These are phyloP conservation scores for Candida orba DNA, from an alignment of 805 yeast species.

Conservation along the genomic window DNA sequence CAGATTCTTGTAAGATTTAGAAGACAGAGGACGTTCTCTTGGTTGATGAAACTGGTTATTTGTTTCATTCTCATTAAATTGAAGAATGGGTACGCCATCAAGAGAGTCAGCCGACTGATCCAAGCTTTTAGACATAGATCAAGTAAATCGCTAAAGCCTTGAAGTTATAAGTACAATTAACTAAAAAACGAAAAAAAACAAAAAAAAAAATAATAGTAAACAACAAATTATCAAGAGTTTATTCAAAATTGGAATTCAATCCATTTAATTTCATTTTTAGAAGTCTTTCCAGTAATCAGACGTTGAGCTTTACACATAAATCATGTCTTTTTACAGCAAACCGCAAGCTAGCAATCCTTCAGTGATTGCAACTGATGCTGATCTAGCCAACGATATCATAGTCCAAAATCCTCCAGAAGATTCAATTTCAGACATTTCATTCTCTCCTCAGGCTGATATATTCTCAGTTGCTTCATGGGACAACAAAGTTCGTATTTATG, in stretches of 20 bases:
- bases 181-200: not conserved
- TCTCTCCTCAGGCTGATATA: slow-evolving; percentile 82
- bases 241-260: not conserved
- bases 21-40: slow-evolving; percentile 1
- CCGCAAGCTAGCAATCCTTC: slow-evolving; percentile 18
- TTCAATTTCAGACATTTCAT: slow-evolving; percentile 73
- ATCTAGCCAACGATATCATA: slow-evolving; percentile 61
- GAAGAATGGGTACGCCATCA: slow-evolving; percentile 14
- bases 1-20: slow-evolving; percentile 29
- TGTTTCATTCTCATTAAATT: slow-evolving; percentile 1
- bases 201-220: not conserved
- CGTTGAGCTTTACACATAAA: too few relatives aligned
- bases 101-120: not conserved
- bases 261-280: not conserved
- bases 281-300: not conserved
- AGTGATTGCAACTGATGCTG: slow-evolving; percentile 27
- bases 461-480: slow-evolving; percentile 88
- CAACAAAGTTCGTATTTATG: slow-evolving; percentile 88
- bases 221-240: not conserved
- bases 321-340: slow-evolving; percentile 33
- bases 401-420: slow-evolving; percentile 87
- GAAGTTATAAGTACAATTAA: not conserved
- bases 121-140: too few relatives aligned
- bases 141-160: not conserved
- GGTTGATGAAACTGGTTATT: not conserved